Evolutionary conservation across 257 asterid genomes (phyloP).

Genomic region (Phtheirospermum japonicum): DNA sequence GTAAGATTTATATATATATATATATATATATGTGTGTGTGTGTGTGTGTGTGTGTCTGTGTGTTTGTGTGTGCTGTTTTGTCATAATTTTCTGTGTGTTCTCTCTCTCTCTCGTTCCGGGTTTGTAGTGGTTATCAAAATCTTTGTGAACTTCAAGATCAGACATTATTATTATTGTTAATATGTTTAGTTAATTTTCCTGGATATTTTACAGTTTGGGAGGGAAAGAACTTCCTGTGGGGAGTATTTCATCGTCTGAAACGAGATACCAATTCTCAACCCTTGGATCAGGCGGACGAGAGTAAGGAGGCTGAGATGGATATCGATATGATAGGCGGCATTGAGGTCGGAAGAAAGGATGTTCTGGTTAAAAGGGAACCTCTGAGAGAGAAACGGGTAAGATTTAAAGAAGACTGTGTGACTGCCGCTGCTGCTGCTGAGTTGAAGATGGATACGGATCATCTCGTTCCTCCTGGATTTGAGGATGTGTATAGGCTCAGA

Average conservation of each 20-base stretch:
- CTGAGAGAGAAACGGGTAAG: background rate
- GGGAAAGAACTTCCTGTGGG: slow-evolving; percentile 64
- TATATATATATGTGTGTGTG: too few relatives aligned
- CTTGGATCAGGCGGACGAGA: background rate
- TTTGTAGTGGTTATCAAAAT: background rate
- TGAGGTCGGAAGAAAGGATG: slow-evolving; percentile 40
- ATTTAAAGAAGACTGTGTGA: background rate
- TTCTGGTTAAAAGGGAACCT: slow-evolving; percentile 24
- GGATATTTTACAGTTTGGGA: slow-evolving; percentile 44
- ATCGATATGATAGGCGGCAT: slow-evolving; percentile 59
- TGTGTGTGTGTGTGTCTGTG: too few relatives aligned
- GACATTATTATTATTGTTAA: too few relatives aligned
- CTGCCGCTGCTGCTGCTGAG: background rate
- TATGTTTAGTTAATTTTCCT: too few relatives aligned
- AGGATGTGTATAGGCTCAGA: slow-evolving; percentile 23
- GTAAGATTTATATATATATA: too few relatives aligned
- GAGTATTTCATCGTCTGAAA: slow-evolving; percentile 44
- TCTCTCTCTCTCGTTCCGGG: background rate
- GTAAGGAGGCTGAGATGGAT: slow-evolving; percentile 48
- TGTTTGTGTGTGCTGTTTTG: background rate
- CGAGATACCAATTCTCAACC: background rate
- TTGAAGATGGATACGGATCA: background rate
- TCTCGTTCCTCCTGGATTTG: slow-evolving; percentile 38
- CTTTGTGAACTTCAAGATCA: background rate
- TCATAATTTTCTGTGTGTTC: background rate